Conservation (phyloP, 2,329 filamentous ascomycete genomes). For the Penicillium italicum region DNA sequence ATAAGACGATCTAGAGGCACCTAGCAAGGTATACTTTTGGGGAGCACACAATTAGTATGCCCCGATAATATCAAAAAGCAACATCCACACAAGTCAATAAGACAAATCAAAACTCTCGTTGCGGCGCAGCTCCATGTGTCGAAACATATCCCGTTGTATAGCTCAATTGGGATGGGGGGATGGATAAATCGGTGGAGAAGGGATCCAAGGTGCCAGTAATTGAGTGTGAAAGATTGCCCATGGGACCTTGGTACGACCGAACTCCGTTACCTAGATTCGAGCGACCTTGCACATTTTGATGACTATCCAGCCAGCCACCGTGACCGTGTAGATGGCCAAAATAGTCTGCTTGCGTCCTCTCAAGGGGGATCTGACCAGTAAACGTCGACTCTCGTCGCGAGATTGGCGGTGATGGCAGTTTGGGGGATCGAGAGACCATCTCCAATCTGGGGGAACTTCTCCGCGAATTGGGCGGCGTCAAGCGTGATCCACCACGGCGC, state of each 20-base stretch:
- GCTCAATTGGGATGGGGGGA: constrained; percentile 29
- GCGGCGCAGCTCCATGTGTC: constrained; percentile 24
- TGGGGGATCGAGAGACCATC: constrained; percentile 32
- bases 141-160: constrained; percentile 29
- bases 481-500: constrained; percentile 42
- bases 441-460: constrained; percentile 39
- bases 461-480: constrained; percentile 42
- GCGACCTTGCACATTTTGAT: constrained; percentile 25
- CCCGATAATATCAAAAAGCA: neutral
- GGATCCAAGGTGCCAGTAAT: constrained; percentile 30
- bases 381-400: constrained; percentile 37
- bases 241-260: constrained; percentile 24
- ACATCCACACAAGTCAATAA: neutral
- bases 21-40: constrained; percentile 7
- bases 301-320: constrained; percentile 29
- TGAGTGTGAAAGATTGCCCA: constrained; percentile 25
- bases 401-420: constrained; percentile 37
- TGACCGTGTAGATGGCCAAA: constrained; percentile 28
- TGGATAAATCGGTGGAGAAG: constrained; percentile 28
- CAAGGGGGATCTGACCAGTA: constrained; percentile 23
- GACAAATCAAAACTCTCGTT: constrained; percentile 28
- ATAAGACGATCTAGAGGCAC: neutral
- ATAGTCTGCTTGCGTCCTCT: constrained; percentile 31
- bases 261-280: constrained; percentile 19
- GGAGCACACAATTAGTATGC: neutral